Evolutionary conservation across 495 filamentous ascomycete species (phyloP).

Genomic region (Neurospora tetrasperma): DNA sequence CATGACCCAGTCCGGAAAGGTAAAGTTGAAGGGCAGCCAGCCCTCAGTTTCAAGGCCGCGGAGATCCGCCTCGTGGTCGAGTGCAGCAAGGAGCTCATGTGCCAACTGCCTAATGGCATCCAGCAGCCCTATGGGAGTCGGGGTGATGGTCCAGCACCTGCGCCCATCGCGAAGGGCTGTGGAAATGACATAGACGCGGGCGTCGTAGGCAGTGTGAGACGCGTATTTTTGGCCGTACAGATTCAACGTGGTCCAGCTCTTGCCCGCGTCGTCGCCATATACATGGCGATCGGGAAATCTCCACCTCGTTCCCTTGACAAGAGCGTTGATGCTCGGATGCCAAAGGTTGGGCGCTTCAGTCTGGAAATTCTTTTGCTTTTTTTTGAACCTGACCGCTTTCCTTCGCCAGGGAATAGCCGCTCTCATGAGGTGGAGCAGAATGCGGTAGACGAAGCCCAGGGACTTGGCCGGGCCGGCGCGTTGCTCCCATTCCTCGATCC

Average conservation of each 20-base stretch:
- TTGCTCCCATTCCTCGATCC: not conserved
- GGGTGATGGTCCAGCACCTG: not conserved
- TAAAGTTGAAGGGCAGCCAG: not conserved
- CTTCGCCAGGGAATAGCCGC: not conserved
- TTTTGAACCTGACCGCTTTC: not conserved
- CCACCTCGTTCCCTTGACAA: not conserved
- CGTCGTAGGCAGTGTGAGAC: not conserved
- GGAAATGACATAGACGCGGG: not conserved
- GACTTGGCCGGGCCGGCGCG: not conserved
- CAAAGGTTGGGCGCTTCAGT: not conserved
- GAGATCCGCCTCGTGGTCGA: not conserved
- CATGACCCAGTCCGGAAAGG: not conserved
- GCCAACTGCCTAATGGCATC: not conserved
- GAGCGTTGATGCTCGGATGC: not conserved
- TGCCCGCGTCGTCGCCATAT: not conserved
- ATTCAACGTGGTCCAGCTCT: not conserved
- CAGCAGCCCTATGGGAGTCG: not conserved
- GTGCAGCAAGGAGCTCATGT: not conserved
- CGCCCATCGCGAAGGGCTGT: not conserved
- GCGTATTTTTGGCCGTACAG: not conserved
- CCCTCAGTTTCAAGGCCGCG: not conserved
- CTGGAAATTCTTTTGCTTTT: not conserved
- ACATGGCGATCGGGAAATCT: not conserved
- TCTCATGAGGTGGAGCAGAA: not conserved
- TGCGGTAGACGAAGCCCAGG: not conserved